Conservation (phyloP, 2,329 filamentous ascomycete species). For the Nannizziopsis barbatae region DNA sequence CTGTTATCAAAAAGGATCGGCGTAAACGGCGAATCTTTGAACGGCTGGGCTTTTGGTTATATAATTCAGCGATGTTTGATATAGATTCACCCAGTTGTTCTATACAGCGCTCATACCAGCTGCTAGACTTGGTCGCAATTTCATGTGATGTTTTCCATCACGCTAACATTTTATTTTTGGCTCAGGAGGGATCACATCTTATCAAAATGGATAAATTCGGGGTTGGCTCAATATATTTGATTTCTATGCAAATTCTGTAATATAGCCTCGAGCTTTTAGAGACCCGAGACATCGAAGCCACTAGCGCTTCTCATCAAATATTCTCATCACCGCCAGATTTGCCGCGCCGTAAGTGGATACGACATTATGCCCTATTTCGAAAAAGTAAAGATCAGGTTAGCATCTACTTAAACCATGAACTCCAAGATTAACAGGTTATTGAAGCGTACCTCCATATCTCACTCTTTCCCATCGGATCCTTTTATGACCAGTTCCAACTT, state of each 20-base stretch:
- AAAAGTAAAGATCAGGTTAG: background rate
- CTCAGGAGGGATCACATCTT: too few relatives aligned
- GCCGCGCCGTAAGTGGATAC: constrained; percentile 32
- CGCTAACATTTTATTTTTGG: too few relatives aligned
- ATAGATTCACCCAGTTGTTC: too few relatives aligned
- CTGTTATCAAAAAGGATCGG: background rate
- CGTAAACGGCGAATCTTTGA: background rate
- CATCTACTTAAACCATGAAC: background rate
- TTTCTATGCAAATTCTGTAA: background rate
- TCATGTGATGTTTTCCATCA: too few relatives aligned
- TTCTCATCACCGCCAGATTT: constrained; percentile 28
- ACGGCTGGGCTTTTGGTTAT: too few relatives aligned
- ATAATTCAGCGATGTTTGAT: too few relatives aligned
- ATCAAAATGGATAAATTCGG: too few relatives aligned
- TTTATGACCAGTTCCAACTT: constrained; percentile 22
- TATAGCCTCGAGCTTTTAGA: background rate
- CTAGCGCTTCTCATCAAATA: constrained; percentile 26
- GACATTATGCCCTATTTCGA: constrained; percentile 29
- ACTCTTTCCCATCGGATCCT: constrained; percentile 36
- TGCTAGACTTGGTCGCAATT: too few relatives aligned
- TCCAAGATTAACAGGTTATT: background rate
- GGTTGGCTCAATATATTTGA: too few relatives aligned
- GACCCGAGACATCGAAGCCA: background rate
- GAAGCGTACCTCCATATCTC: constrained; percentile 32
- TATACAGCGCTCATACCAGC: too few relatives aligned